phyloP scores from a whole-genome alignment of 169 alveolate genomes.

The Cryptosporidium tyzzeri region DNA sequence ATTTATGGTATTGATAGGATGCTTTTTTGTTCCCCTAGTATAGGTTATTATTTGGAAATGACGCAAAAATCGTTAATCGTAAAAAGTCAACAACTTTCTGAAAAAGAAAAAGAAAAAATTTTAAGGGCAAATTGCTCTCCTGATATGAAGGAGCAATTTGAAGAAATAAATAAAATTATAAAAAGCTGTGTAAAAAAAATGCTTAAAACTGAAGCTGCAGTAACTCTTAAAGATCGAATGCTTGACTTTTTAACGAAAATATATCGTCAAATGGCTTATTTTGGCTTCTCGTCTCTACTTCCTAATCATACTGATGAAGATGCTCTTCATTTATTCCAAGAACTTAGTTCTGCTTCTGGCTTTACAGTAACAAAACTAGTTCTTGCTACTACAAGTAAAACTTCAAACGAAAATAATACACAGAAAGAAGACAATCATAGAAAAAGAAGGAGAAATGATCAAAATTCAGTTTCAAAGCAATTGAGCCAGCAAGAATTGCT shows the following conservation, averaged over 20 bases:
- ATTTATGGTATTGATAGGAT: no score
- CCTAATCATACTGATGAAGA: neutral
- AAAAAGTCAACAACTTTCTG: neutral
- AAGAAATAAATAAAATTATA: no score
- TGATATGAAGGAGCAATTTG: neutral
- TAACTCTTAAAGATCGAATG: no score
- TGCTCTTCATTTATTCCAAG: no score
- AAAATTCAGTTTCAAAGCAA: neutral
- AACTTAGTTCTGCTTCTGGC: neutral
- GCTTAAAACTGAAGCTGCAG: neutral
- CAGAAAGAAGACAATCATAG: neutral
- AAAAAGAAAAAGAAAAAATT: neutral
- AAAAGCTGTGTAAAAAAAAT: neutral
- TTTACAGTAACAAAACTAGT: neutral
- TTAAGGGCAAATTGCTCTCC: neutral
- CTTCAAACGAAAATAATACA: neutral
- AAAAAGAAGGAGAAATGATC: neutral
- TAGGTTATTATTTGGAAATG: no score
- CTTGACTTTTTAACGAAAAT: no score
- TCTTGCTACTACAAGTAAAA: no score
- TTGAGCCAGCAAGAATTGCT: neutral
- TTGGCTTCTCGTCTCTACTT: no score
- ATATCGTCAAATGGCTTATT: neutral
- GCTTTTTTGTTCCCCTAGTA: no score
- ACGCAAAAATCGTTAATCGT: no score